Evolutionary conservation across 176 grass and related monocot genomes (phyloP).

Genomic region (Carex pumila): DNA sequence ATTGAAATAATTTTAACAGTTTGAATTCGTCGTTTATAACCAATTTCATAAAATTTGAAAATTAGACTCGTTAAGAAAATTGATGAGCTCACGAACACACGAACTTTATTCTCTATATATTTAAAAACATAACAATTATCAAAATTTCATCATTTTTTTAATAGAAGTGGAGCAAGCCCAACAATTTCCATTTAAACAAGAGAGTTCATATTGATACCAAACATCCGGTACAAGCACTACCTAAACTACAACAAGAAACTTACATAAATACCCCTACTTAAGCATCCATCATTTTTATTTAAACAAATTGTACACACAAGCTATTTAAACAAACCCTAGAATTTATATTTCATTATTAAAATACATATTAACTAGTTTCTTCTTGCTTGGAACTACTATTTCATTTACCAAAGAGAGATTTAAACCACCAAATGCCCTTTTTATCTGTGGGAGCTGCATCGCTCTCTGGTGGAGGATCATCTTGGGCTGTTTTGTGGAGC

Average conservation of each 20-base stretch:
- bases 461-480: conserved; percentile 40
- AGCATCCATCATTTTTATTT: not conserved
- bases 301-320: not conserved
- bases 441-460: conserved; percentile 33
- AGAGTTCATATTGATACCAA: no score
- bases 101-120: not conserved
- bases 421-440: conserved; percentile 60
- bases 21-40: no score
- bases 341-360: not conserved
- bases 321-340: not conserved
- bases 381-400: not conserved
- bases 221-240: no score
- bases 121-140: not conserved
- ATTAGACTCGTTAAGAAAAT: no score
- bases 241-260: no score
- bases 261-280: no score
- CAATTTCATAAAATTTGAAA: no score
- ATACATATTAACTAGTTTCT: not conserved
- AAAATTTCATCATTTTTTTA: not conserved
- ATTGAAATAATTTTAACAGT: no score
- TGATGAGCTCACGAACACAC: no score
- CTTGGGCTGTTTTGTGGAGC: conserved; percentile 46
- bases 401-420: conserved; percentile 70
- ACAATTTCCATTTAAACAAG: no score
- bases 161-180: no score